Base-by-base conservation (phyloP, 176 grass and related monocot genomes). In the Coix lacrymajobi region DNA sequence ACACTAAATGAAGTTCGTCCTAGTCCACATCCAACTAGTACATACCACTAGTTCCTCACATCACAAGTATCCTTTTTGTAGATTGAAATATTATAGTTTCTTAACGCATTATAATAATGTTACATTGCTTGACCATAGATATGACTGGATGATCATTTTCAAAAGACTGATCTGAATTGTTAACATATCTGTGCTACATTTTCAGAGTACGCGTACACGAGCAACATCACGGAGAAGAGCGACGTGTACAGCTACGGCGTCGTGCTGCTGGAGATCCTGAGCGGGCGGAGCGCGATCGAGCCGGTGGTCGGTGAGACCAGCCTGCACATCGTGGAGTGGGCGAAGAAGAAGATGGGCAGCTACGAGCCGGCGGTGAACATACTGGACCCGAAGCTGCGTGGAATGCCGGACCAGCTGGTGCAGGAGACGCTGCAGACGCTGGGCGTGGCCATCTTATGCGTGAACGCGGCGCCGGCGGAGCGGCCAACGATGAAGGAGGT, bases 401-500 rank as follows among this genome's bases (percentile, higher is more conserved):
- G 89, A 46, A 94, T 94, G 93, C 91, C 93, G 3, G 93, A 99
- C 84, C 93, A 96, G 90, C 90, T 88, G 36, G 80, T 99, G 44
- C 96, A 99, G 71, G 93, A 99, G 86, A 92, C 94, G 96, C 89
- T 99, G 61, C 96, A 96, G 87, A 90, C 93, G 24, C 79, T 99
- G 65, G 96, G 93, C 40, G 78, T 99, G 15, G 96, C 93, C 65
- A 84, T 99, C 83, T 96, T 96, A 76, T 96, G 96, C 15, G 96
- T 96, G 57, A 99, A 99, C 77, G 85, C 91, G 2, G 71, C 91
- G 7, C 93, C 96, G 1, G 63, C 56, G 19, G 96, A 99, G 81
- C 84, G 96, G 64, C 96, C 96, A 16, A 90, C 91, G 64, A 99
- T 99, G 96, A 99, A 99, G 85, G 91, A 99, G 87, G 96, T 99